phyloP scores from a whole-genome alignment of 169 alveolate species.

The Plasmodium coatneyi region DNA sequence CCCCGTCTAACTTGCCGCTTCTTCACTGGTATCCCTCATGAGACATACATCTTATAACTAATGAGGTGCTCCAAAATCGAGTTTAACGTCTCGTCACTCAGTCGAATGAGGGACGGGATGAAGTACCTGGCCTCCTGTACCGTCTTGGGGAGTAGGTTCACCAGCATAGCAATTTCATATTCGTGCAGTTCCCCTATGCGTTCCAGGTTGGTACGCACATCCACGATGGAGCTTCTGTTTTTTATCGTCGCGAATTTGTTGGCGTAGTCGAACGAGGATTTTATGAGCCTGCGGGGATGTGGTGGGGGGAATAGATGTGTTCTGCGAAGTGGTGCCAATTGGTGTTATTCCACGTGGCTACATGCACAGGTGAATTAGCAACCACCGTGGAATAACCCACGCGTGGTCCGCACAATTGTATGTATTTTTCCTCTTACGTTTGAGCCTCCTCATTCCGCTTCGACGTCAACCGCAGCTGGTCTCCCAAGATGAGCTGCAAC shows the following conservation, averaged over 20 bases:
- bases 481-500: slow-evolving; percentile 85
- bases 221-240: slow-evolving; percentile 82
- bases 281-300: slow-evolving; percentile 73
- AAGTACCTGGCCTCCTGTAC: slow-evolving; percentile 89
- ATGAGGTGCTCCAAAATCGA: slow-evolving; percentile 78
- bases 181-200: slow-evolving; percentile 90
- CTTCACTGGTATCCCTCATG: background rate
- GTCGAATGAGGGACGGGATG: slow-evolving; percentile 79
- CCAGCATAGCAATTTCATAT: slow-evolving; percentile 91
- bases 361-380: too few relatives aligned
- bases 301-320: too few relatives aligned
- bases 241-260: slow-evolving; percentile 82
- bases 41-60: slow-evolving; percentile 76
- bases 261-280: slow-evolving; percentile 82
- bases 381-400: too few relatives aligned
- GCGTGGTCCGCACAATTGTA: background rate
- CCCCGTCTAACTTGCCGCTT: background rate
- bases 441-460: slow-evolving; percentile 84
- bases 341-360: background rate
- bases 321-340: background rate
- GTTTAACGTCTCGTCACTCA: slow-evolving; percentile 73
- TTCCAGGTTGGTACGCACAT: slow-evolving; percentile 87
- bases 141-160: slow-evolving; percentile 89
- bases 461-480: slow-evolving; percentile 82
- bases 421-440: slow-evolving; percentile 71